Percentiles rank a stretch among this genome's conserved stretches.
These are phyloP conservation scores for Perkinsus chesapeaki DNA, from an alignment of 169 alveolate species.

Conservation along the genomic window DNA sequence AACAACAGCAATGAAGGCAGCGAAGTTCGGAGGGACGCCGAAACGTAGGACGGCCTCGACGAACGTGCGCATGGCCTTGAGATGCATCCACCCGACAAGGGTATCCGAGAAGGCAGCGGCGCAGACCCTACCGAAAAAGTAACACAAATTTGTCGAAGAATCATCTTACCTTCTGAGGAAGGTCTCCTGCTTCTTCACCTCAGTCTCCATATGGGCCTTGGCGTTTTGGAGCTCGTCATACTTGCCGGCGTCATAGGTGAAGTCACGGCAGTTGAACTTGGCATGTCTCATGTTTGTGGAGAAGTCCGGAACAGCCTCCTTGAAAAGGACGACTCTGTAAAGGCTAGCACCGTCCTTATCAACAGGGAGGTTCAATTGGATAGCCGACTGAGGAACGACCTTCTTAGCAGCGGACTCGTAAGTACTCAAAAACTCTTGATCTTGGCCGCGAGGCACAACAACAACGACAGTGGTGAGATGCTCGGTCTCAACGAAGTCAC, in stretches of 20 bases:
- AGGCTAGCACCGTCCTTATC: constrained; percentile 65
- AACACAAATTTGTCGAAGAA: neutral
- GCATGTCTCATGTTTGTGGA: constrained; percentile 30
- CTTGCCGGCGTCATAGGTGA: constrained; percentile 43
- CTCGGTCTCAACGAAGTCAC: constrained; percentile 46
- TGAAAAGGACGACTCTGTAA: constrained; percentile 51
- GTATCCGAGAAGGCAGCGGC: constrained; percentile 64
- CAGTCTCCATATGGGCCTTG: constrained; percentile 40
- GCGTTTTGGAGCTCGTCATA: constrained; percentile 36
- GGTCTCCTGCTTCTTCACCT: constrained; percentile 47
- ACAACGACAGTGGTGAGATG: constrained; percentile 56
- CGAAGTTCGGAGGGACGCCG: constrained; percentile 70
- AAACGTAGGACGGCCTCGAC: constrained; percentile 69
- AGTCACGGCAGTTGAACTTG: constrained; percentile 39
- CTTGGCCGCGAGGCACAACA: constrained; percentile 50
- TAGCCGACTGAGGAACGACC: constrained; percentile 64
- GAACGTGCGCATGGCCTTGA: constrained; percentile 64
- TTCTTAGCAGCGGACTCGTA: constrained; percentile 48
- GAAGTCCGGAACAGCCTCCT: constrained; percentile 38
- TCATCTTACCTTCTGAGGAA: neutral
- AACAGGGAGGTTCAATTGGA: neutral
- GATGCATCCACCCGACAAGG: constrained; percentile 57
- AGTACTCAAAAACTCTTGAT: constrained; percentile 22
- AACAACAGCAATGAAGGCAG: constrained; percentile 35
- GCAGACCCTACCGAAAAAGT: constrained; percentile 44